Base-by-base conservation (phyloP, 306 rosid genomes). In the Trifolium pratense region DNA sequence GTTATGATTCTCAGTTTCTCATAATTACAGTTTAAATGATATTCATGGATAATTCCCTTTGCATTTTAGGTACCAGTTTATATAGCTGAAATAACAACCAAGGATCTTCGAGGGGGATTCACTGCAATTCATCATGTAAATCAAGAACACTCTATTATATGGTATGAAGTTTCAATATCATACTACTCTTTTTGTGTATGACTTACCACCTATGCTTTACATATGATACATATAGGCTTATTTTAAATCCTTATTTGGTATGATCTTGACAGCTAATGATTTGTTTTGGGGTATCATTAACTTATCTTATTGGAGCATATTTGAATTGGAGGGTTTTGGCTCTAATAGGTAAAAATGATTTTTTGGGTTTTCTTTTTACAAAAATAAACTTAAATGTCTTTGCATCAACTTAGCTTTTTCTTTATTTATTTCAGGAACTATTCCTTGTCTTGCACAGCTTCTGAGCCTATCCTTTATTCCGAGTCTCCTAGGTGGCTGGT, bases 401-500 rank as follows among this genome's bases (percentile, higher is more conserved):
- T 51, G 40, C n/a, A 60, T 42, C 53, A 29, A 43, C 66, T 67
- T 59, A 16, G 43, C n/a, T 15, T 15, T n/a, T 21, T 78, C 74
- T 68, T 45, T 70, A 25, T 68, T 32, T 49, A 62, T 70, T 58
- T 62, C 81, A 94, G 91, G 95, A 46, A 72, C 34, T 49, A 70
- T 88, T 75, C 91, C 97, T 2, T 94, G 91, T 71, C 18, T 78
- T 57, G 45, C 75, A 67, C 98, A 89, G 77, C 88, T 91, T 70
- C 15, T 91, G 46, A 83, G 96, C 69, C 85, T 89, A 15, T 70
- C 81, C 71, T 91, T 91, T 83, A 86, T 91, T 66, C 92, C 91
- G 91, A 94, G 83, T 94, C 97, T 51, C 98, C 98, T 43, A 91
- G 96, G 83, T 93, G 97, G 97, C 83, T 89, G 86, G 97, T 91